Conservation (phyloP, 164 flowering plant genomes). For the Magnolia changhungtana region DNA sequence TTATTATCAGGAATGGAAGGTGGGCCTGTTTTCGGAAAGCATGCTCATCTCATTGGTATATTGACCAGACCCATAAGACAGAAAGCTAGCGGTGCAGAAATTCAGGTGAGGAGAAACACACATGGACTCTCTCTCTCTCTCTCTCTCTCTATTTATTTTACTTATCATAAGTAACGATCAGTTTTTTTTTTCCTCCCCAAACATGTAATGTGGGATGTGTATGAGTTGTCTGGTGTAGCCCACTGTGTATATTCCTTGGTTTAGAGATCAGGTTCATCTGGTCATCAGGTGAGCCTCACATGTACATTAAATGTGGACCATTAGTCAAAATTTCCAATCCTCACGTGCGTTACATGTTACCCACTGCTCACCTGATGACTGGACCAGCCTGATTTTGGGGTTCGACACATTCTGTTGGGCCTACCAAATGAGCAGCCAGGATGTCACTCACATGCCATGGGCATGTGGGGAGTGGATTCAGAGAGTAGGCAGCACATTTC, state of each 20-base stretch:
- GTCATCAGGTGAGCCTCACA: no score
- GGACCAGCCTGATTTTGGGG: not conserved
- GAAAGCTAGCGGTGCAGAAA: slow-evolving; percentile 70
- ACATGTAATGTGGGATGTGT: no score
- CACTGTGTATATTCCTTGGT: no score
- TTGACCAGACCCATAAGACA: slow-evolving; percentile 76
- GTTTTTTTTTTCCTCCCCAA: no score
- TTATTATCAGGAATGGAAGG: slow-evolving; percentile 85
- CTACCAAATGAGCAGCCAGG: not conserved
- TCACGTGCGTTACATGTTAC: no score
- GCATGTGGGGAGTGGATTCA: not conserved
- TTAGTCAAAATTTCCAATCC: no score
- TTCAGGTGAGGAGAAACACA: slow-evolving; percentile 56
- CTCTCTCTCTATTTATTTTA: slow-evolving; percentile 3
- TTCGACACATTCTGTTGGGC: not conserved
- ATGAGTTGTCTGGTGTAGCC: no score
- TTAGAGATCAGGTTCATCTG: no score
- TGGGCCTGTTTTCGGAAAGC: slow-evolving; percentile 69
- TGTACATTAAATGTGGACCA: no score
- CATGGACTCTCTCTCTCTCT: no score
- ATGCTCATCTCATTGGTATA: slow-evolving; percentile 60
- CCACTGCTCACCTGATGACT: not conserved
- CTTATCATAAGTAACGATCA: no score
- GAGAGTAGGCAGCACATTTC: not conserved
- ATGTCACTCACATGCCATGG: not conserved